Percentiles rank a stretch among this genome's conserved stretches.
These are phyloP conservation scores for Lodderomyces elongisporus DNA, from an alignment of 1,139 yeast species.

Conservation along the genomic window DNA sequence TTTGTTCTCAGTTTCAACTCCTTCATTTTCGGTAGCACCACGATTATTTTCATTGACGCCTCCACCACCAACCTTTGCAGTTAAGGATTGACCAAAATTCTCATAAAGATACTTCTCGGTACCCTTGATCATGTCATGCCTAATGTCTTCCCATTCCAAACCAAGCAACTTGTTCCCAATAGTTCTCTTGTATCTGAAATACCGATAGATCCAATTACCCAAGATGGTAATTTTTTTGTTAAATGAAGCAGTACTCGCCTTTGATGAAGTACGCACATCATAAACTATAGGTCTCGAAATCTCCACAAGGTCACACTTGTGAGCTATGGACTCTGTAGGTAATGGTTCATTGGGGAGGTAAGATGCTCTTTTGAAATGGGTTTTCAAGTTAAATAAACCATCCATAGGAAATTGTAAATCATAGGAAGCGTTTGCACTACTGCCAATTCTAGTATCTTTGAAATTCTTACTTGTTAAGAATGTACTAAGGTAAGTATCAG, in stretches of 20 bases:
- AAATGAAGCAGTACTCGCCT: conserved; percentile 28
- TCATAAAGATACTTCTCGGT: conserved; percentile 33
- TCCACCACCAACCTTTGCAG: too few relatives aligned
- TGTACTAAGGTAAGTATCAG: conserved; percentile 8
- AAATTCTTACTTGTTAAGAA: neutral
- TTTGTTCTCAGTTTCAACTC: neutral
- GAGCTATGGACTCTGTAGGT: conserved; percentile 17
- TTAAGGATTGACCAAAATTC: conserved; percentile 27
- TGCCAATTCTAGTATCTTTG: neutral
- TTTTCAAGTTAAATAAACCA: conserved; percentile 14
- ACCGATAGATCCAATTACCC: conserved; percentile 31
- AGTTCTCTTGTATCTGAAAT: conserved; percentile 37
- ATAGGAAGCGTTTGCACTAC: neutral
- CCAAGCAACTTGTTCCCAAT: conserved; percentile 36
- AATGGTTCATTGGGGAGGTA: conserved; percentile 9
- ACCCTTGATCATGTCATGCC: conserved; percentile 37
- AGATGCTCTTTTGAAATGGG: conserved; percentile 8
- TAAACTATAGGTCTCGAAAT: conserved; percentile 27
- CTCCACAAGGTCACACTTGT: conserved; percentile 19
- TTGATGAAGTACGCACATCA: conserved; percentile 27
- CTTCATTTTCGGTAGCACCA: neutral
- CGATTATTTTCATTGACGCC: too few relatives aligned
- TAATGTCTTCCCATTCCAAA: conserved; percentile 45
- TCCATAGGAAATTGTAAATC: conserved; percentile 20
- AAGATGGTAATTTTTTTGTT: conserved; percentile 24